A percentile compares a stretch with the other conserved stretches of the same genome.
phyloP scores from a whole-genome alignment of 805 yeast genomes.

The Saccharomyces kudriavzevii region DNA sequence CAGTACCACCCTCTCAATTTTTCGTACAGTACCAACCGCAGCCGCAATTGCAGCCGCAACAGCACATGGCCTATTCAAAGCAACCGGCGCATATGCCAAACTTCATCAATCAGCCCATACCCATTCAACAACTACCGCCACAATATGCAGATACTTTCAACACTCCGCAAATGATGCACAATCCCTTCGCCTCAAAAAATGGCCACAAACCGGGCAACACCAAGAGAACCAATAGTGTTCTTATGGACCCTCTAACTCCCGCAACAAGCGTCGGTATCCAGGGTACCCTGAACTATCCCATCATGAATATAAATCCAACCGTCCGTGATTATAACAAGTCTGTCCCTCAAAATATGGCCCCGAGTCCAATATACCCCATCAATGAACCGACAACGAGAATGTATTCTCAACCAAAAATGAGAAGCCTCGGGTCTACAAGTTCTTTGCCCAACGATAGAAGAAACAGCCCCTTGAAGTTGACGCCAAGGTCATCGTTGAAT shows the following conservation, averaged over 20 bases:
- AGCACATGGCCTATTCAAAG: neutral
- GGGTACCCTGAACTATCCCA: slow-evolving; percentile 3
- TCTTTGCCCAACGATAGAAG: neutral
- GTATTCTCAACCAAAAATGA: neutral
- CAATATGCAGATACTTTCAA: neutral
- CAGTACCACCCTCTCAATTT: slow-evolving; percentile 4
- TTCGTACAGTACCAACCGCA: slow-evolving; percentile 5
- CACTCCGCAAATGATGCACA: slow-evolving; percentile 13
- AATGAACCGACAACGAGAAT: neutral
- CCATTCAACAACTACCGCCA: neutral
- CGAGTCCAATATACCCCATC: neutral
- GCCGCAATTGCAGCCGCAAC: slow-evolving; percentile 8
- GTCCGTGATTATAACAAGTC: neutral
- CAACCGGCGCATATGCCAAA: slow-evolving; percentile 2
- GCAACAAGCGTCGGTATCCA: neutral
- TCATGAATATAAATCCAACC: neutral
- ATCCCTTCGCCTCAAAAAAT: slow-evolving; percentile 16
- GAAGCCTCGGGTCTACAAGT: neutral
- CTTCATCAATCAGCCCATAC: slow-evolving; percentile 2
- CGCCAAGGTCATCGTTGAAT: neutral
- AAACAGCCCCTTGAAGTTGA: neutral
- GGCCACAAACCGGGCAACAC: slow-evolving; percentile 7
- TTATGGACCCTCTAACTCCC: slow-evolving; percentile 20
- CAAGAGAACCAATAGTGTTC: slow-evolving; percentile 21
- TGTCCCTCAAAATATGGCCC: slow-evolving; percentile 3